Evolutionary conservation across 2,329 filamentous ascomycete genomes (phyloP), one percentile per base, ranked within the genome.

Genomic region (Aspergillus alliaceus): DNA sequence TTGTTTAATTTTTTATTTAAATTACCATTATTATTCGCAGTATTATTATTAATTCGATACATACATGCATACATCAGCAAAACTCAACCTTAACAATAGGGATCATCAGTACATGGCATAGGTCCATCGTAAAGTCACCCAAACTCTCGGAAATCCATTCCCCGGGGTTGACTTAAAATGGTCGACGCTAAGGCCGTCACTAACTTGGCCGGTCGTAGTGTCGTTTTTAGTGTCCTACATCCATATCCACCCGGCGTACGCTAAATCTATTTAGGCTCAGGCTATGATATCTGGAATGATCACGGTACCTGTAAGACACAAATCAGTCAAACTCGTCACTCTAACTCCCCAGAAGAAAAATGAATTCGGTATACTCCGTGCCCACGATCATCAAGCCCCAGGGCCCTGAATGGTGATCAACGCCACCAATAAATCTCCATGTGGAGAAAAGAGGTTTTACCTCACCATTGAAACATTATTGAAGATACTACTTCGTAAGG

Each of bases 391-490:
- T 52, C 47, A 18, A 54, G 47, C 53, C 54, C 55, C 54, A 58
- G 57, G 57, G 59, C 59, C 58, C 56, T 59, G 50, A 50, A 48
- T 63, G 44, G 32, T 47, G 64, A 69, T 66, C 64, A 59, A 32
- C 63, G 46, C 51, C 55, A 59, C 54, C 62, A 58, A 56, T 52
- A 53, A 58, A 56, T 58, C 53, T 55, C 55, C 54, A 57, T 59
- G 62, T 60, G 61, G 60, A 54, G 56, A 42, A 52, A 49, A 52
- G 47, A 37, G 44, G 25, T 59, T 58, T 58, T 52, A 51, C 48
- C 49, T 58, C 51, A 46, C 46, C 53, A 54, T 55, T 58, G 58
- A 61, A 58, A 64, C 58, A 56, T 56, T 50, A 32, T 54, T 52
- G 54, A 51, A 53, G 54, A 51, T 55, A 53, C 49, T 25, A 25